Evolutionary conservation across 1,139 yeast genomes (phyloP).

Genomic region (Pichia sp.): DNA sequence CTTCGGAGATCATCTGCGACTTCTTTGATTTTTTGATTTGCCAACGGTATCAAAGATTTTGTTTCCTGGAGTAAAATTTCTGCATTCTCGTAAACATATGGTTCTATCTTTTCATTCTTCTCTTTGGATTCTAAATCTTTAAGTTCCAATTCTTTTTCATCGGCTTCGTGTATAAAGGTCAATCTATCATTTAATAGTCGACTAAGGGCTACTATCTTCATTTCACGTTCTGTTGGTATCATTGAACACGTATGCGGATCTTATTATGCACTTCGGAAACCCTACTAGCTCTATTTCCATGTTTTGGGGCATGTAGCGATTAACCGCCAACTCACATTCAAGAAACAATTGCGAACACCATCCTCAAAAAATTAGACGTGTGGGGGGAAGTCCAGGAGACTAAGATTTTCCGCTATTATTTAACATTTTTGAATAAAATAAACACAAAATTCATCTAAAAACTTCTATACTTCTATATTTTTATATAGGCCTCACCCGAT

Average conservation of each 20-base stretch:
- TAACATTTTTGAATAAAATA: no score
- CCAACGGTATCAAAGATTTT: conserved; percentile 24
- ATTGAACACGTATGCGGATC: conserved; percentile 30
- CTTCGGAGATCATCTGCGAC: conserved; percentile 19
- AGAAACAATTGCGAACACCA: no score
- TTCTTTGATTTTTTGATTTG: conserved; percentile 23
- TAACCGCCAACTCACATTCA: no score
- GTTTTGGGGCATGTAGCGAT: no score
- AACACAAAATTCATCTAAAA: no score
- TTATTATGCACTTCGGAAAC: no score
- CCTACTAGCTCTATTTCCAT: no score
- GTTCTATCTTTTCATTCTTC: conserved; percentile 25
- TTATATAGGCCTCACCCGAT: no score
- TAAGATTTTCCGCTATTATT: no score
- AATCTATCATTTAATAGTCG: conserved; percentile 69
- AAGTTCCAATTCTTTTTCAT: conserved; percentile 48
- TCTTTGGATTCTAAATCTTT: conserved; percentile 36
- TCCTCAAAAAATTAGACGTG: no score
- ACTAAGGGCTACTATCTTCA: conserved; percentile 68
- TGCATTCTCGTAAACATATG: conserved; percentile 63
- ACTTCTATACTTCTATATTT: no score
- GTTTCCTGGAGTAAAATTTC: conserved; percentile 30
- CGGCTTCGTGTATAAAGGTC: conserved; percentile 58
- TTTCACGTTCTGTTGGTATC: conserved; percentile 74
- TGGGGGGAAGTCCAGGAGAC: no score